Percentiles rank a stretch among this genome's conserved stretches.
Conservation (phyloP, 2,329 filamentous ascomycete genomes). For the Neonectria punicea region DNA sequence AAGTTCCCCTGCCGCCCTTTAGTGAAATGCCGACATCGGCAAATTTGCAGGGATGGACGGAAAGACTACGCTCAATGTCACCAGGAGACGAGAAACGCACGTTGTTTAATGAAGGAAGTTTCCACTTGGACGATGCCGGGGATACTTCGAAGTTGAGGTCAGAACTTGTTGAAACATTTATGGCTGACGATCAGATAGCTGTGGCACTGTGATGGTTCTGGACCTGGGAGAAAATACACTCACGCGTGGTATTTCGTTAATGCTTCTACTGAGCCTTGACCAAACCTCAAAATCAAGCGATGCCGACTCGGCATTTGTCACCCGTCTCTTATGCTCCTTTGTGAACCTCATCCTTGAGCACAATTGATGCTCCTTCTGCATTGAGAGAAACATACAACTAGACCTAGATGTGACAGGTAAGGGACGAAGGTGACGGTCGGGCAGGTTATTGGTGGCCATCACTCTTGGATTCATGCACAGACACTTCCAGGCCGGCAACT, state of each 20-base stretch:
- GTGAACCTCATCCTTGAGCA: neutral
- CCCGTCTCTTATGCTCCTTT: neutral
- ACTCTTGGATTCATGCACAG: constrained; percentile 4
- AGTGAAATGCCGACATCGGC: neutral
- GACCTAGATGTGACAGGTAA: neutral
- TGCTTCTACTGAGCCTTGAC: neutral
- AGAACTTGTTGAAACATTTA: neutral
- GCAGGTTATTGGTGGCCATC: neutral
- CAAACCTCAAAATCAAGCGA: neutral
- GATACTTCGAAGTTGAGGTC: neutral
- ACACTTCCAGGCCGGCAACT: neutral
- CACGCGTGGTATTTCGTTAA: too few relatives aligned
- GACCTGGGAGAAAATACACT: too few relatives aligned
- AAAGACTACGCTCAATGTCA: neutral
- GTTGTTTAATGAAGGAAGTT: neutral
- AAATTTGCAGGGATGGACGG: neutral
- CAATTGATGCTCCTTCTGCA: neutral
- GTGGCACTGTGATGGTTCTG: too few relatives aligned
- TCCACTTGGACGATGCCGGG: neutral
- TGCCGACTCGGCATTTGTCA: neutral
- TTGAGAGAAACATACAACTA: neutral
- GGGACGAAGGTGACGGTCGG: neutral
- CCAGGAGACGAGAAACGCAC: neutral
- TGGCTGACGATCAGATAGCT: too few relatives aligned
- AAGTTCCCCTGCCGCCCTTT: neutral